Conservation (phyloP, 2,329 filamentous ascomycete genomes). For the Claviceps paspali region DNA sequence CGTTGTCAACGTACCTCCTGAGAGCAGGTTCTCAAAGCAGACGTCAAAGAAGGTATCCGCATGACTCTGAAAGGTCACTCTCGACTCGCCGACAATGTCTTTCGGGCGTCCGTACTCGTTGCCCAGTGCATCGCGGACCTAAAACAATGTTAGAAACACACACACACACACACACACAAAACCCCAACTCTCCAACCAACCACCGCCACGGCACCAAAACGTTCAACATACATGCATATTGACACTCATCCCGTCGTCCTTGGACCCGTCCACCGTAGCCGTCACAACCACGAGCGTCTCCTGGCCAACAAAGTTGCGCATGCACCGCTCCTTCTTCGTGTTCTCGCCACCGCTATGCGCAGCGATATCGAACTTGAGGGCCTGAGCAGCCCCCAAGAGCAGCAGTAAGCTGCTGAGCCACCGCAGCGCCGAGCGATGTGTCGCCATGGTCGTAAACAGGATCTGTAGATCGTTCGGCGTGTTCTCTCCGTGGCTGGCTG, state of each 20-base stretch:
- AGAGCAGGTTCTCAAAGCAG: slow-evolving; percentile 79
- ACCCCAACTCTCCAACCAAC: too few relatives aligned
- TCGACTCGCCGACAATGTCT: slow-evolving; percentile 81
- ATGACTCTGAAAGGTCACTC: slow-evolving; percentile 87
- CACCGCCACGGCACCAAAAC: too few relatives aligned
- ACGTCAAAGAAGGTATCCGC: slow-evolving; percentile 89
- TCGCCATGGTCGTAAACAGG: slow-evolving; percentile 36
- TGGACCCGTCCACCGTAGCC: slow-evolving; percentile 67
- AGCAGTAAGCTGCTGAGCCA: slow-evolving; percentile 43
- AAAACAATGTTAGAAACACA: neutral
- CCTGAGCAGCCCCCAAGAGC: slow-evolving; percentile 38
- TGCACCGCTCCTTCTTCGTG: slow-evolving; percentile 81
- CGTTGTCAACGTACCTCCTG: slow-evolving; percentile 40
- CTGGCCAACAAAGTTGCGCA: slow-evolving; percentile 86
- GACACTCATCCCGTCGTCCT: slow-evolving; percentile 81
- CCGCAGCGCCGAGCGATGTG: slow-evolving; percentile 37
- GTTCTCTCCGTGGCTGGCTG: too few relatives aligned
- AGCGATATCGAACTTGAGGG: slow-evolving; percentile 86
- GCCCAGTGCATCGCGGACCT: slow-evolving; percentile 91
- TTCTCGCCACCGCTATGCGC: too few relatives aligned
- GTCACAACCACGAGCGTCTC: slow-evolving; percentile 94
- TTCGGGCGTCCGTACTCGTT: slow-evolving; percentile 91
- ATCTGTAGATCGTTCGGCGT: too few relatives aligned
- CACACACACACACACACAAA: too few relatives aligned
- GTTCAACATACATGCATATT: slow-evolving; percentile 68